Percentiles rank a stretch among this genome's conserved stretches.
phyloP scores from a whole-genome alignment of 2,329 filamentous ascomycete species.

The Sporothrix luriei region DNA sequence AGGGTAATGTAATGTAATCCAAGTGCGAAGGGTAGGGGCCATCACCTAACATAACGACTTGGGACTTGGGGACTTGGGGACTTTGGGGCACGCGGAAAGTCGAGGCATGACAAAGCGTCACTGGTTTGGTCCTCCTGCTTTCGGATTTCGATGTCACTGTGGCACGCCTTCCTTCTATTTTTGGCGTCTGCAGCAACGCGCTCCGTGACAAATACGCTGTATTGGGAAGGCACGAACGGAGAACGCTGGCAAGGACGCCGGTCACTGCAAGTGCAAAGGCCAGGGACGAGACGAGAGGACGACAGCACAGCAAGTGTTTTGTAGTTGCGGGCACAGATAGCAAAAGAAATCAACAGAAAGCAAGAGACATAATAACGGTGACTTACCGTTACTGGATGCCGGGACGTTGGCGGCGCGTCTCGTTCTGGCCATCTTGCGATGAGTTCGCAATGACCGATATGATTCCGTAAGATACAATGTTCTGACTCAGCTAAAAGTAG shows the following conservation, averaged over 20 bases:
- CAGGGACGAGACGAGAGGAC: background rate
- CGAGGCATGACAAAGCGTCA: slow-evolving; percentile 17
- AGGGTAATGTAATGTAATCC: slow-evolving; percentile 15
- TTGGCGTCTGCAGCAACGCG: slow-evolving; percentile 7
- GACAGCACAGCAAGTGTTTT: background rate
- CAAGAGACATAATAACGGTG: background rate
- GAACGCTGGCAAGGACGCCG: background rate
- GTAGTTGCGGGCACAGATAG: background rate
- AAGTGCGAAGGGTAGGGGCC: background rate
- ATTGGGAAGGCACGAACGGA: slow-evolving; percentile 5
- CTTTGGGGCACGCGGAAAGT: too few species aligned
- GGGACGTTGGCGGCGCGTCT: slow-evolving; percentile 26
- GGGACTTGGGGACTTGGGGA: background rate
- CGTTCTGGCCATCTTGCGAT: slow-evolving; percentile 30
- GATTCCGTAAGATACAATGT: slow-evolving; percentile 2
- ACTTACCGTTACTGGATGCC: slow-evolving; percentile 30
- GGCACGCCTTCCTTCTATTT: background rate
- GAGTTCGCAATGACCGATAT: background rate
- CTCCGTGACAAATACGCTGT: slow-evolving; percentile 1
- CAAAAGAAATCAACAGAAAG: background rate
- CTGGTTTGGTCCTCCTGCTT: background rate
- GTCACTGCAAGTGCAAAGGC: slow-evolving; percentile 12
- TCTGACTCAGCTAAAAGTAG: slow-evolving; percentile 32
- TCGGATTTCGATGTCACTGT: background rate
- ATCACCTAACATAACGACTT: too few species aligned